A percentile compares a stretch with the other conserved stretches of the same genome.
These are phyloP conservation scores for Populus euphratica DNA, from an alignment of 345 rosid species.

Conservation along the genomic window DNA sequence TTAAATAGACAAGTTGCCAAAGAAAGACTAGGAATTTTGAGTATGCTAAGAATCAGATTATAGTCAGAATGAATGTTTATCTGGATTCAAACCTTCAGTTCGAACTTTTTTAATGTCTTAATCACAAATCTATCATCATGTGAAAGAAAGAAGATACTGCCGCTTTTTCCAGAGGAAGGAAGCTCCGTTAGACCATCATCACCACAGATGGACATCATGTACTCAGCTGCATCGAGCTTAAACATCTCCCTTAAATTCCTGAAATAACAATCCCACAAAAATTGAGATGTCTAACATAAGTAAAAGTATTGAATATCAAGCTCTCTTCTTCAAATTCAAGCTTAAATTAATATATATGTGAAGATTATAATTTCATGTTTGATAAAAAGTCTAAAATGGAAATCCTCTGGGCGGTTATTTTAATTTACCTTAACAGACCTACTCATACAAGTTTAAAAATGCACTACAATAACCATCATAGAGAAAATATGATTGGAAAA, in stretches of 20 bases:
- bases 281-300: background rate
- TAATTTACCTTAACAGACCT: background rate
- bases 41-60: background rate
- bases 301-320: no score
- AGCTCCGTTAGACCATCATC: constrained; percentile 82
- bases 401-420: background rate
- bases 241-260: constrained; percentile 98
- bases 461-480: background rate
- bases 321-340: no score
- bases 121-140: constrained; percentile 88
- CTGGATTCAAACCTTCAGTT: constrained; percentile 69
- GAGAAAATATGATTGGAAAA: background rate
- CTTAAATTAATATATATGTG: no score
- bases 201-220: constrained; percentile 99
- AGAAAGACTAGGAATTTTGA: background rate
- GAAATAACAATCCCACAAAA: constrained; percentile 16
- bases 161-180: constrained; percentile 92
- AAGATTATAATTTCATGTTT: no score
- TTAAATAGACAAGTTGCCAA: background rate
- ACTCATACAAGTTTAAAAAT: background rate
- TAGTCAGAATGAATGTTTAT: background rate
- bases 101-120: constrained; percentile 75
- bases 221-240: constrained; percentile 95
- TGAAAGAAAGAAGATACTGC: constrained; percentile 91
- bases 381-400: background rate